These are phyloP conservation scores for Arabidopsis thaliana DNA, from an alignment of 345 rosid species.

Conservation along the genomic window TAIR10.1 NC_003071.7:16734001-16734500, in stretches of 20 bases:
- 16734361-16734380: conserved; percentile 45
- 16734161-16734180: conserved; percentile 7
- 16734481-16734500: conserved; percentile 20
- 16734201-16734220: conserved; percentile 32
- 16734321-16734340: conserved; percentile 41
- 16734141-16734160: neutral
- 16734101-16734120: neutral
- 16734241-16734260: conserved; percentile 21
- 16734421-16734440: conserved; percentile 45
- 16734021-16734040: neutral
- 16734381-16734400: conserved; percentile 43
- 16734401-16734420: conserved; percentile 47
- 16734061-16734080: neutral
- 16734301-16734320: neutral
- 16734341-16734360: conserved; percentile 37
- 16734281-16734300: neutral
- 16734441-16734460: conserved; percentile 4
- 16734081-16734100: neutral
- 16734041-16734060: neutral
- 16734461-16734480: conserved; percentile 24
- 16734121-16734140: neutral
- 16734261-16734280: conserved; percentile 1
- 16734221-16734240: conserved; percentile 34
- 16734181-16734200: conserved; percentile 18
- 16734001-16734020: neutral